These are phyloP conservation scores for Rhynchospora breviuscula DNA, from an alignment of 176 grass and related monocot genomes.

Conservation along the genomic window DNA sequence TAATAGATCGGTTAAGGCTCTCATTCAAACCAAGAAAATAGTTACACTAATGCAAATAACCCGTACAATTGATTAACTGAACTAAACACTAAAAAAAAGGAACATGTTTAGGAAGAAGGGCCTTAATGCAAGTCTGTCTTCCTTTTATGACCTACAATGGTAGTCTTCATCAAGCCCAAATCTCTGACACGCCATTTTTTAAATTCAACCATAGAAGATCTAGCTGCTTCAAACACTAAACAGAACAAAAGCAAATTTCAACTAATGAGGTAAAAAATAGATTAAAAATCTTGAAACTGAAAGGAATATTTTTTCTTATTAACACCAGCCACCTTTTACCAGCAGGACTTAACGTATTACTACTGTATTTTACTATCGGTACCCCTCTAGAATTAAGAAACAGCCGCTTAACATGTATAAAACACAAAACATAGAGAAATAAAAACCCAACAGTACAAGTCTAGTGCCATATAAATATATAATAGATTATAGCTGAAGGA, in stretches of 20 bases:
- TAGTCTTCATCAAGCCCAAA: constrained; percentile 58
- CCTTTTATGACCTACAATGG: constrained; percentile 83
- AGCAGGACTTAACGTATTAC: background rate
- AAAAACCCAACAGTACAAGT: background rate
- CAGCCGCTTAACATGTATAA: background rate
- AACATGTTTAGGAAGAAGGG: constrained; percentile 31
- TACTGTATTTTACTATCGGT: background rate
- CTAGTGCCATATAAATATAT: background rate
- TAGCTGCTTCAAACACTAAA: constrained; percentile 65
- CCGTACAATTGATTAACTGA: background rate
- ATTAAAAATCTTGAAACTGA: background rate
- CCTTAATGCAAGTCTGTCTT: constrained; percentile 49
- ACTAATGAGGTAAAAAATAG: background rate
- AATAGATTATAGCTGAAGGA: background rate
- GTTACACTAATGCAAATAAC: background rate
- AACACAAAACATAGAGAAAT: background rate
- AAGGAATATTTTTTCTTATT: background rate
- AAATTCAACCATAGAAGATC: constrained; percentile 67
- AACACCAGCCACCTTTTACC: background rate
- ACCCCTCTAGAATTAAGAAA: background rate
- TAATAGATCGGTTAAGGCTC: too few species aligned
- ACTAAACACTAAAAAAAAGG: background rate
- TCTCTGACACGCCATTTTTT: constrained; percentile 74
- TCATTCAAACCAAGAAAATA: background rate
- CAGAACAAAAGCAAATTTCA: background rate